Conservation (phyloP, 345 rosid species). For the Citrus reticulata region DNA sequence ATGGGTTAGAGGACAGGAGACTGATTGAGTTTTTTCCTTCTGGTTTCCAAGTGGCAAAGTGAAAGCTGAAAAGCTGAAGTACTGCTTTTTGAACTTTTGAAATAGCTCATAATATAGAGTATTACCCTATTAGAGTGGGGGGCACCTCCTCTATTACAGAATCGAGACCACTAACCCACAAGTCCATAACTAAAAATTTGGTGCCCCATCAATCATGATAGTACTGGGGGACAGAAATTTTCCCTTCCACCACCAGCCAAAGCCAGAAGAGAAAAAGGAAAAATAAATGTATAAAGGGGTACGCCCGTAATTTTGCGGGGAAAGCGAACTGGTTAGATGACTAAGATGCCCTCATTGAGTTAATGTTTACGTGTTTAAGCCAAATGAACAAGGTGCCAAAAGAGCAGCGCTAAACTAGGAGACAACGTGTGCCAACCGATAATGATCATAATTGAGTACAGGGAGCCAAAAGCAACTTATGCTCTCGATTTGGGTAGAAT, state of each 20-base stretch:
- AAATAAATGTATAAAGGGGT: neutral
- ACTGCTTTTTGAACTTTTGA: constrained; percentile 34
- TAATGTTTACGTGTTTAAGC: neutral
- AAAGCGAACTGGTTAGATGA: no score
- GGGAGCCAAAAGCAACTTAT: constrained; percentile 12
- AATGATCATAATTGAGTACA: constrained; percentile 7
- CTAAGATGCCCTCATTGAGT: neutral
- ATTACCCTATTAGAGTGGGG: constrained; percentile 13
- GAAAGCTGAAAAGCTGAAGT: constrained; percentile 19
- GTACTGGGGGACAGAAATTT: neutral
- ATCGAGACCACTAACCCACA: constrained; percentile 15
- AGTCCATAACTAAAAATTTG: constrained; percentile 9
- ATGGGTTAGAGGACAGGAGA: constrained; percentile 5
- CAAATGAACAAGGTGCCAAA: neutral
- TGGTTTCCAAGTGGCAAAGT: constrained; percentile 23
- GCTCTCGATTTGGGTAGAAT: constrained; percentile 7
- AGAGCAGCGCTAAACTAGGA: neutral
- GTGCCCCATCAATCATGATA: constrained; percentile 15
- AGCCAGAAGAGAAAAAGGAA: neutral
- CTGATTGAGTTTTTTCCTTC: constrained; percentile 17
- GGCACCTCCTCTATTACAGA: constrained; percentile 13
- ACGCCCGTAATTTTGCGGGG: neutral
- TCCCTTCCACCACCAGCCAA: neutral
- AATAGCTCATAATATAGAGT: constrained; percentile 13
- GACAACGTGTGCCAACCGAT: constrained; percentile 10